A percentile compares a stretch with the other conserved stretches of the same genome.
phyloP scores from a whole-genome alignment of 139 green algal species.

The Picochlorum sp. region DNA sequence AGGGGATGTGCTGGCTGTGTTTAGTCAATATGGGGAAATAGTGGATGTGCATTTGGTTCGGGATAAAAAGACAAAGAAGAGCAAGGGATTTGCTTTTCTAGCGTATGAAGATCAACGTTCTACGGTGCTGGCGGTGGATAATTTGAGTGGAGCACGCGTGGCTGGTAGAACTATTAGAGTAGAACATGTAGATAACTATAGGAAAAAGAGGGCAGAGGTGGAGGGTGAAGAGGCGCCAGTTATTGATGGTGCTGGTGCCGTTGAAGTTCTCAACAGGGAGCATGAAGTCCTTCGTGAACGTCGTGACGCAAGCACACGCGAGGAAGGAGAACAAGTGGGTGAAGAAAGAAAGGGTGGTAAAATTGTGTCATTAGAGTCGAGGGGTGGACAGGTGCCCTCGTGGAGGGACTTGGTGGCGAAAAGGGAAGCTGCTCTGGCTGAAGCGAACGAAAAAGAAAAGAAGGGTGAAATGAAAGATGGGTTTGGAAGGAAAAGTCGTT shows the following conservation, averaged over 20 bases:
- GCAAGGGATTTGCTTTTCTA: slow-evolving; percentile 87
- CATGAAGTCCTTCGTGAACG: background rate
- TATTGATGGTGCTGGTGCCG: slow-evolving; percentile 3
- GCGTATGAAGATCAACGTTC: slow-evolving; percentile 97
- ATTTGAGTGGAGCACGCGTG: slow-evolving; percentile 84
- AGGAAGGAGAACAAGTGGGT: background rate
- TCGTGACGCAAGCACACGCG: background rate
- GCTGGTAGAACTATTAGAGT: slow-evolving; percentile 70
- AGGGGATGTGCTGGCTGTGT: slow-evolving; percentile 93
- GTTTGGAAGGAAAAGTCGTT: too few relatives aligned
- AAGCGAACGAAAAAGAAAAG: background rate
- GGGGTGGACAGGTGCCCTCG: background rate
- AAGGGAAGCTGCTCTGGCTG: background rate
- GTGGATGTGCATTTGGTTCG: slow-evolving; percentile 85
- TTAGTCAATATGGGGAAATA: slow-evolving; percentile 94
- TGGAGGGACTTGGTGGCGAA: background rate
- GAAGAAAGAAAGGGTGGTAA: background rate
- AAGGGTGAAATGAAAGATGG: background rate
- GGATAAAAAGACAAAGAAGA: slow-evolving; percentile 49
- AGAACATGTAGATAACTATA: slow-evolving; percentile 97
- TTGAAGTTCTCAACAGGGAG: too few relatives aligned
- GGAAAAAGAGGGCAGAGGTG: slow-evolving; percentile 67
- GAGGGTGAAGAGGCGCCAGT: slow-evolving; percentile 27
- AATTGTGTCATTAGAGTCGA: background rate
- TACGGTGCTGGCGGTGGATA: slow-evolving; percentile 94